Percentiles rank a stretch among this genome's conserved stretches.
These are phyloP conservation scores for Chlamydomonas reinhardtii DNA, from an alignment of 163 green algal species.

Conservation along the genomic window DNA sequence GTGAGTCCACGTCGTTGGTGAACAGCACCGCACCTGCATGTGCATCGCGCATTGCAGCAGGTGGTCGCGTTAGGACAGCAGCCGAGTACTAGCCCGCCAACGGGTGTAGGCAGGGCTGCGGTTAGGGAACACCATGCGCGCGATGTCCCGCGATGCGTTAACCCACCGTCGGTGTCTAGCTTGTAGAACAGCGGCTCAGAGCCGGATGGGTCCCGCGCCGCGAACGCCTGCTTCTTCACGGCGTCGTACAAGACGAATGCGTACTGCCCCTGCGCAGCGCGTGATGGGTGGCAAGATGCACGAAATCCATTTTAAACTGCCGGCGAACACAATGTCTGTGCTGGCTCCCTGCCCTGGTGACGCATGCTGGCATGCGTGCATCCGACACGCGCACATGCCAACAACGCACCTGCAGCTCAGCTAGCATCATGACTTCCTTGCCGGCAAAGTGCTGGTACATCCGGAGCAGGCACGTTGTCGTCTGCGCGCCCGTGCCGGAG, in stretches of 20 bases:
- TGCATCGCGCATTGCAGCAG: no score
- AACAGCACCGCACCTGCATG: slow-evolving; percentile 8
- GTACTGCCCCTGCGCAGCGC: slow-evolving; percentile 73
- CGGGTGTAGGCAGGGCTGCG: no score
- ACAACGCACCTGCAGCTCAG: slow-evolving; percentile 78
- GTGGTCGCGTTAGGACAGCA: no score
- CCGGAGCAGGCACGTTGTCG: slow-evolving; percentile 63
- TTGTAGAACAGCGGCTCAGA: slow-evolving; percentile 70
- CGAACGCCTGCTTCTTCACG: slow-evolving; percentile 70
- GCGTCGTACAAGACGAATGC: slow-evolving; percentile 79
- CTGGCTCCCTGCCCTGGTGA: no score
- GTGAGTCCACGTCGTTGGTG: slow-evolving; percentile 14
- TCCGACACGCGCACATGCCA: no score
- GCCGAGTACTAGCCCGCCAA: no score
- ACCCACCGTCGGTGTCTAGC: slow-evolving; percentile 49
- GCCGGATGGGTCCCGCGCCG: slow-evolving; percentile 72
- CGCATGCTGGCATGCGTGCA: no score
- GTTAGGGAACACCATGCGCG: no score
- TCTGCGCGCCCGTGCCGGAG: slow-evolving; percentile 49
- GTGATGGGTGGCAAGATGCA: background rate
- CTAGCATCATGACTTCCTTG: slow-evolving; percentile 75
- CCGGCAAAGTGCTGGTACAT: slow-evolving; percentile 63
- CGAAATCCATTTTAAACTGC: no score
- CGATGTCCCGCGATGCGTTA: no score
- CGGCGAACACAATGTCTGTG: no score